Conservation (phyloP, 169 alveolate genomes). For the Plasmodium falciparum region DNA sequence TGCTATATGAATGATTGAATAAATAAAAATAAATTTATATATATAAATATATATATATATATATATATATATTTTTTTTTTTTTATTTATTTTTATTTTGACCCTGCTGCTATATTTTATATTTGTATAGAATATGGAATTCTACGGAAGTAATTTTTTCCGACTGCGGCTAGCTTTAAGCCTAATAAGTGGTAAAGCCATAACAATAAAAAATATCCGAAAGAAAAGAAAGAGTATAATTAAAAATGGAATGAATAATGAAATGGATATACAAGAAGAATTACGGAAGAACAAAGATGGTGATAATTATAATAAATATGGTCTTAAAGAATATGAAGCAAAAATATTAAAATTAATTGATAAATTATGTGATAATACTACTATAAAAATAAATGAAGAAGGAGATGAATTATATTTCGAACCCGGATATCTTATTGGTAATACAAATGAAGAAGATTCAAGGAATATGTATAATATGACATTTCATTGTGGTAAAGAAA, state of each 20-base stretch:
- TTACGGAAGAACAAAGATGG: not conserved
- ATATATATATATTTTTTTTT: too few relatives aligned
- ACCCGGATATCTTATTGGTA: conserved; percentile 77
- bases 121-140: conserved; percentile 33
- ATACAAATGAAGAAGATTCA: conserved; percentile 51
- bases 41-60: too few relatives aligned
- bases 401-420: conserved; percentile 73
- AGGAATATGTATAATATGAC: conserved; percentile 42
- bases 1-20: too few relatives aligned
- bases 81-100: too few relatives aligned
- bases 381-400: conserved; percentile 52
- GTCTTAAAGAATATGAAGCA: conserved; percentile 69
- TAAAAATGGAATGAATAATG: conserved; percentile 9
- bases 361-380: conserved; percentile 75
- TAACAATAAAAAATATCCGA: conserved; percentile 64
- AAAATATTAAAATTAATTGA: conserved; percentile 62
- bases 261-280: conserved; percentile 21
- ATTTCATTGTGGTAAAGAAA: conserved; percentile 76
- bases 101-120: not conserved
- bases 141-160: conserved; percentile 54
- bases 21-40: too few relatives aligned
- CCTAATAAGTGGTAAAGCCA: conserved; percentile 70
- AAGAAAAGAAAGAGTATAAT: conserved; percentile 7
- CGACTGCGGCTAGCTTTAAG: conserved; percentile 72
- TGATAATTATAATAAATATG: not conserved